Conservation (phyloP, 768 basidiomycete species). For the Vararia minispora region DNA sequence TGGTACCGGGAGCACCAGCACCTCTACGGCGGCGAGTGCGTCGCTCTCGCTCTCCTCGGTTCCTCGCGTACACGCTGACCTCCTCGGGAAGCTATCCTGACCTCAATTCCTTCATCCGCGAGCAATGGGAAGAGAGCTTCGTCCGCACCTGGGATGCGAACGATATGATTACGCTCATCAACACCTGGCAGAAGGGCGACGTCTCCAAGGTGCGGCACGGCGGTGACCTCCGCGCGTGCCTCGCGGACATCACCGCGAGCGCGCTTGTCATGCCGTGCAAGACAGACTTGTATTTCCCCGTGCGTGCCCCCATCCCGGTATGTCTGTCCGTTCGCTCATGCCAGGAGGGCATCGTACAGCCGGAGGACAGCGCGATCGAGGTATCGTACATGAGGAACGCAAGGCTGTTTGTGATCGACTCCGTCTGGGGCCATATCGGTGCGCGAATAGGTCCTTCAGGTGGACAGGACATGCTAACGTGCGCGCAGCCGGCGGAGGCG, state of each 20-base stretch:
- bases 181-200: slow-evolving; percentile 41
- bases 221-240: slow-evolving; percentile 30
- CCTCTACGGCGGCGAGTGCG: slow-evolving; percentile 31
- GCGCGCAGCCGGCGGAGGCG: slow-evolving; percentile 1
- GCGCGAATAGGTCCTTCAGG: slow-evolving; percentile 12
- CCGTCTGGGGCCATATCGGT: slow-evolving; percentile 51
- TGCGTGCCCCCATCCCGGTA: slow-evolving; percentile 10
- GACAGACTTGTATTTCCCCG: slow-evolving; percentile 46
- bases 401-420: slow-evolving; percentile 39
- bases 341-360: slow-evolving; percentile 21
- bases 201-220: slow-evolving; percentile 32
- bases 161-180: slow-evolving; percentile 35
- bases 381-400: slow-evolving; percentile 30
- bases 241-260: slow-evolving; percentile 33
- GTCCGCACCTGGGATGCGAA: slow-evolving; percentile 41
- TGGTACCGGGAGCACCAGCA: slow-evolving; percentile 43
- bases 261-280: slow-evolving; percentile 46
- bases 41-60: not conserved
- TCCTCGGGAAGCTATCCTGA: slow-evolving; percentile 28
- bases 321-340: slow-evolving; percentile 3
- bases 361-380: slow-evolving; percentile 43
- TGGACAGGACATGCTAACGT: slow-evolving; percentile 2
- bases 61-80: not conserved
- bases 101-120: slow-evolving; percentile 35
- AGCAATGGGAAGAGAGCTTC: slow-evolving; percentile 37